Evolutionary conservation across 2,329 filamentous ascomycete genomes (phyloP).

Genomic region (Alternaria sp.): DNA sequence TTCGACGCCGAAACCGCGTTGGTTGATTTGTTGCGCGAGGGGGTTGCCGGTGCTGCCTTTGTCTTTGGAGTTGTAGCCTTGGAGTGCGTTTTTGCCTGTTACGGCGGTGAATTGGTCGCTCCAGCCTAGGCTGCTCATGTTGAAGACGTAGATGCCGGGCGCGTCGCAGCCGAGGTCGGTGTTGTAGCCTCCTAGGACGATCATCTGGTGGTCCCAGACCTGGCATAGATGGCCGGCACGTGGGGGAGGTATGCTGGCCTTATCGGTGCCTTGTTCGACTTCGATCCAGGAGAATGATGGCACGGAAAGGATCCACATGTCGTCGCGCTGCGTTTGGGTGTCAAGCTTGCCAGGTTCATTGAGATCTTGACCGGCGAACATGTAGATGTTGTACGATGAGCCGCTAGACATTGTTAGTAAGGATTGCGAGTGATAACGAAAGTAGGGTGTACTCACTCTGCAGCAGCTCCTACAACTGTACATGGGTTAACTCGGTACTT

Average conservation of each 20-base stretch:
- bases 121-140: slow-evolving; percentile 74
- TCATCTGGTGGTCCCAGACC: slow-evolving; percentile 80
- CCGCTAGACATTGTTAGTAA: slow-evolving; percentile 53
- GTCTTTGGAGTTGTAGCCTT: slow-evolving; percentile 38
- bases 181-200: slow-evolving; percentile 75
- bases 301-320: slow-evolving; percentile 81
- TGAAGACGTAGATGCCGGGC: slow-evolving; percentile 77
- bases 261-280: slow-evolving; percentile 56
- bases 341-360: slow-evolving; percentile 65
- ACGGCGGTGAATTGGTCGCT: slow-evolving; percentile 71
- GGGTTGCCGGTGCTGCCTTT: slow-evolving; percentile 49
- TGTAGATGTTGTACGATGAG: slow-evolving; percentile 77
- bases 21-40: slow-evolving; percentile 60
- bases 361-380: slow-evolving; percentile 79
- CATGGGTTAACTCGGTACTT: slow-evolving; percentile 69
- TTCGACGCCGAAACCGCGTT: slow-evolving; percentile 58
- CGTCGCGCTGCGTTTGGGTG: slow-evolving; percentile 66
- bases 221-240: slow-evolving; percentile 79
- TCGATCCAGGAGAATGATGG: slow-evolving; percentile 82
- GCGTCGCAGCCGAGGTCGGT: slow-evolving; percentile 67
- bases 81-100: slow-evolving; percentile 59
- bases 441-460: slow-evolving; percentile 56
- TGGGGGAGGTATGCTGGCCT: slow-evolving; percentile 57
- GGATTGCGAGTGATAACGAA: neutral
- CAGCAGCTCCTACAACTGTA: slow-evolving; percentile 74